Conservation (phyloP, 2,329 filamentous ascomycete genomes). For the Colletotrichum sp. region DNA sequence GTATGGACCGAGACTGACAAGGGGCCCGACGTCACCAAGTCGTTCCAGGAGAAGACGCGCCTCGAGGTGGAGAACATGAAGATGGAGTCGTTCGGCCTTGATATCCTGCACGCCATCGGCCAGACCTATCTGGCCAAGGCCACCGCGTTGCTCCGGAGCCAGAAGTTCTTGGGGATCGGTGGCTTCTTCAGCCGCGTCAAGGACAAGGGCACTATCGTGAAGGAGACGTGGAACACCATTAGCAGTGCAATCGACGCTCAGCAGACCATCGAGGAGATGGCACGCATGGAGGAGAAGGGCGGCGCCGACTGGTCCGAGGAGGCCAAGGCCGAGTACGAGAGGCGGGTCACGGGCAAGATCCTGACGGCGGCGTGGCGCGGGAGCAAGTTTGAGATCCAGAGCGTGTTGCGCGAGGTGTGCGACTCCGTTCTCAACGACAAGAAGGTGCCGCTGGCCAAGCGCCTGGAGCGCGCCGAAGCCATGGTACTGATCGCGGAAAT, state of each 20-base stretch:
- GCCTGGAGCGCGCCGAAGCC: slow-evolving; percentile 89
- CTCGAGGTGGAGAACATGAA: slow-evolving; percentile 98
- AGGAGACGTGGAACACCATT: slow-evolving; percentile 99
- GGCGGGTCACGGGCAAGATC: slow-evolving; percentile 96
- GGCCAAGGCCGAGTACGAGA: slow-evolving; percentile 94
- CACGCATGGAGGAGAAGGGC: slow-evolving; percentile 89
- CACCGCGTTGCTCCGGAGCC: slow-evolving; percentile 86
- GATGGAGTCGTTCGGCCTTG: slow-evolving; percentile 98
- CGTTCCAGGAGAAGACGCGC: slow-evolving; percentile 93
- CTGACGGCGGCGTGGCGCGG: slow-evolving; percentile 95
- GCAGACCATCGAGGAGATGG: slow-evolving; percentile 99
- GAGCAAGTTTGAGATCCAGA: slow-evolving; percentile 97
- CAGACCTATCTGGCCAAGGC: slow-evolving; percentile 89
- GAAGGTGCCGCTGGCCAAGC: slow-evolving; percentile 81
- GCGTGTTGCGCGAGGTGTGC: slow-evolving; percentile 92
- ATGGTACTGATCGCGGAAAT: slow-evolving; percentile 88
- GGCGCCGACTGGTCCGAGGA: slow-evolving; percentile 99
- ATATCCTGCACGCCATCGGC: slow-evolving; percentile 95
- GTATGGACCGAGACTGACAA: slow-evolving; percentile 99
- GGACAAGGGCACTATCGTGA: slow-evolving; percentile 95
- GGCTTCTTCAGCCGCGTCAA: slow-evolving; percentile 94
- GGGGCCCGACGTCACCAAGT: slow-evolving; percentile 78
- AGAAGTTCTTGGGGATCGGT: slow-evolving; percentile 95
- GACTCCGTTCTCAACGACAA: slow-evolving; percentile 83
- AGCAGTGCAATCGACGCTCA: slow-evolving; percentile 95